Evolutionary conservation across 805 yeast genomes (phyloP), one percentile per base, ranked within the genome.

Genomic region (Zygotorulaspora florentina): DNA sequence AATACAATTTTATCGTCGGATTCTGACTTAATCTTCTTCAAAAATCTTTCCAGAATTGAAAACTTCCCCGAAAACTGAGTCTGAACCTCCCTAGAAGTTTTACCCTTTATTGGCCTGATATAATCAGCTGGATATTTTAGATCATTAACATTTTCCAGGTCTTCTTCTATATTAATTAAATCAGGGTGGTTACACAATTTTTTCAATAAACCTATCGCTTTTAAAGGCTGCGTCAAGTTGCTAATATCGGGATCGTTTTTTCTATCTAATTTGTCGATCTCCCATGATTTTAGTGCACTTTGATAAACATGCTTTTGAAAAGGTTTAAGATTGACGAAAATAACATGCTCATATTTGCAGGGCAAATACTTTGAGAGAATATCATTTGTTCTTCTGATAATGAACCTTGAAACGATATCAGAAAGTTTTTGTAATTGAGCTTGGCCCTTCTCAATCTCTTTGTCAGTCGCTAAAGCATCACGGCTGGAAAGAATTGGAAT

Each of bases 121-220:
- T 85, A 91, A 45, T 85, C 95, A 1, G 80, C 85, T 0, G 97
- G 97, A 4, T 85, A 74, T 8, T 50, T 16, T 20, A 84, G 64
- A 11, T 67, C 55, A 0, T 93, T 95, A 50, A 79, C 80, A n/a
- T 88, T 69, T 5, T 47, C 63, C 7, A 60, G 40, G 50, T 89
- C 97, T 9, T 78, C 81, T 0, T 88, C 85, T 31, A 93, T 69
- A 48, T 82, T 75, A 37, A 93, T 64, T 45, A 93, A 67, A 58
- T 88, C 95, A 0, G 99, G 99, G 66, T 93, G 99, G 51, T 86
- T 93, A 65, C 98, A 91, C 30, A 93, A 72, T 63, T 93, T 93
- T 61, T 91, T 90, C 55, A 93, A 73, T 45, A 87, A 60, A 8
- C 93, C 95, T 59, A 93, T 91, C 0, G 96, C 96, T 54, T 86